Evolutionary conservation across 495 filamentous ascomycete species (phyloP).

Genomic region (Podospora tetraspora): DNA sequence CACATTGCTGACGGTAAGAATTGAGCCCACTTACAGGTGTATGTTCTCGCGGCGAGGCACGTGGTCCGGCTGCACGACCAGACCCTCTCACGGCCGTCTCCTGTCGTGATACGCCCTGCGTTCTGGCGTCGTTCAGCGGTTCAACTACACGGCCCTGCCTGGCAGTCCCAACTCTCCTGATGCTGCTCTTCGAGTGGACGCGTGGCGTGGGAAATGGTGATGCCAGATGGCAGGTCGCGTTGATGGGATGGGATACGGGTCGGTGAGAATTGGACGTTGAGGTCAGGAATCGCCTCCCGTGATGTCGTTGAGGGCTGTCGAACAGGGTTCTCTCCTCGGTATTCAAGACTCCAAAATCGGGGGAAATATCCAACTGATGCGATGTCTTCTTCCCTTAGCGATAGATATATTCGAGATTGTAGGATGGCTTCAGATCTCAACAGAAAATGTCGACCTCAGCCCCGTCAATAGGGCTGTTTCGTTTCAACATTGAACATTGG

Average conservation of each 20-base stretch:
- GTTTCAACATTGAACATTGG: slow-evolving; percentile 10
- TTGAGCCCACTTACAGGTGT: neutral
- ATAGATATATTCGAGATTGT: neutral
- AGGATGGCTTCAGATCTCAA: neutral
- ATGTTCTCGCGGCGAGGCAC: neutral
- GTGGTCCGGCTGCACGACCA: neutral
- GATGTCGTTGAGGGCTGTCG: neutral
- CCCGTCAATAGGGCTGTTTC: slow-evolving; percentile 15
- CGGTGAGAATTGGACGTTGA: neutral
- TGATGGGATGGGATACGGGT: neutral
- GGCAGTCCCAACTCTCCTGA: neutral
- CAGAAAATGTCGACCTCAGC: slow-evolving; percentile 3
- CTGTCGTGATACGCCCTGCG: neutral
- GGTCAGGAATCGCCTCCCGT: neutral
- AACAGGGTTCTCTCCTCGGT: neutral
- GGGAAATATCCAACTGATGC: neutral
- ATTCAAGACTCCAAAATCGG: neutral
- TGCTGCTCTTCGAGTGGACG: neutral
- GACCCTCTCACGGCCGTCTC: neutral
- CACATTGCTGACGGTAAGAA: neutral
- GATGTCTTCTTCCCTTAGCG: neutral
- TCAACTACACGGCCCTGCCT: neutral
- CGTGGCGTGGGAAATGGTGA: neutral
- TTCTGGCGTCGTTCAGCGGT: neutral
- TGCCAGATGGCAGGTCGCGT: neutral